Evolutionary conservation across 345 rosid species (phyloP), one percentile per base, ranked within the genome.

Genomic region (Ricinus communis): DNA sequence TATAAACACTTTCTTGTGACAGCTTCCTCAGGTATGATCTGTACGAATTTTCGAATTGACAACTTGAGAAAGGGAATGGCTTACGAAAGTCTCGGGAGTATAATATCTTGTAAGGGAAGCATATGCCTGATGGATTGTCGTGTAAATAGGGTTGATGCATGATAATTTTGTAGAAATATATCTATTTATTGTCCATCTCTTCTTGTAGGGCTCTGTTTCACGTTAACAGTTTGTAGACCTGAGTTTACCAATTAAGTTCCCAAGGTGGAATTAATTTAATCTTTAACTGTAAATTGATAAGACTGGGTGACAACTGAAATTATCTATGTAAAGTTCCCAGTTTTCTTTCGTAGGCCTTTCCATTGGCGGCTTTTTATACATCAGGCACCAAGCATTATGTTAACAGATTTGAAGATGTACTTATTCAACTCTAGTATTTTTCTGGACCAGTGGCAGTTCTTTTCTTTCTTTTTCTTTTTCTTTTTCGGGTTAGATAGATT

Each of bases 71-170:
- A 33, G 30, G 60, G 27, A 54, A 27, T n/a, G n/a, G 45, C 46
- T 40, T 14, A 40, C 22, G 45, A n/a, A 24, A 8, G 41, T 33
- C 28, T 49, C 16, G 8, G 43, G 30, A 36, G 19, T 59, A 14
- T 45, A 53, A 36, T 9, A 68, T 28, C 66, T 53, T 52, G 64
- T 40, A 24, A 68, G 57, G 66, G 71, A 31, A 52, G 57, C 40
- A 9, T n/a, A n/a, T 62, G 51, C 10, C 43, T 36, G 52, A 69
- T 45, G 46, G 66, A 76, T 65, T 28, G 51, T n/a, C 8, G 55
- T 76, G 80, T 75, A 70, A 62, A 75, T 70, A 75, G 27, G 74
- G 25, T 50, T 33, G 43, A 47, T 47, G 38, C 52, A 47, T 49
- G 60, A 65, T 36, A 66, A 25, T 73, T 62, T 69, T 69, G 70